Evolutionary conservation across 441 rosid genomes (phyloP).

Genomic region (Omphalea diandra): DNA sequence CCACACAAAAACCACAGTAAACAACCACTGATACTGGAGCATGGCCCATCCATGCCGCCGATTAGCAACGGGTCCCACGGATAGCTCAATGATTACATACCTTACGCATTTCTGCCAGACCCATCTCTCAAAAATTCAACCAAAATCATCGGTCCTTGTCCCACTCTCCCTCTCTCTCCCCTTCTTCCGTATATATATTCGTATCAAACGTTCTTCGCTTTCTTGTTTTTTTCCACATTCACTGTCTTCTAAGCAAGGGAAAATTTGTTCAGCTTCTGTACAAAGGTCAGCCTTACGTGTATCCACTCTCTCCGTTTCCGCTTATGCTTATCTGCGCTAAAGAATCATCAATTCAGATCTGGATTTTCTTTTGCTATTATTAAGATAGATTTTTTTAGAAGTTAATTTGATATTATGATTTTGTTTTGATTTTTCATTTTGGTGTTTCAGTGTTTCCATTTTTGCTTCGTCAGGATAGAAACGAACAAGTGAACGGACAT

Average conservation of each 20-base stretch:
- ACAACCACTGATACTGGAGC: too few relatives aligned
- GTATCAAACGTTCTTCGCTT: neutral
- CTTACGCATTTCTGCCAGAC: too few relatives aligned
- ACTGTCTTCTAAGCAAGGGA: neutral
- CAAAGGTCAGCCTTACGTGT: slow-evolving; percentile 1
- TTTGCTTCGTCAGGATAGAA: neutral
- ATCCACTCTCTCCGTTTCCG: neutral
- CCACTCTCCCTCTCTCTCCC: neutral
- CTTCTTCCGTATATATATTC: neutral
- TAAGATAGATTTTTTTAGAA: neutral
- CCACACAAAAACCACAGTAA: too few relatives aligned
- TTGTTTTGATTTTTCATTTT: neutral
- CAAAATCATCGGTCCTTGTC: too few relatives aligned
- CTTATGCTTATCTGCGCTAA: too few relatives aligned
- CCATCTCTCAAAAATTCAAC: too few relatives aligned
- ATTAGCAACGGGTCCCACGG: too few relatives aligned
- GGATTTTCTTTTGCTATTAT: neutral
- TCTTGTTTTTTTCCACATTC: neutral
- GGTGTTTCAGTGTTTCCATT: slow-evolving; percentile 4
- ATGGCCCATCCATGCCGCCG: too few relatives aligned
- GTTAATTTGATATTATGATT: neutral
- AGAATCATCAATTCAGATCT: slow-evolving; percentile 9
- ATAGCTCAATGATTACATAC: too few relatives aligned
- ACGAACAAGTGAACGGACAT: neutral
- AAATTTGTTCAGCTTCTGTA: neutral